Conservation (phyloP, 257 asterid genomes). For the Echites panduratus region DNA sequence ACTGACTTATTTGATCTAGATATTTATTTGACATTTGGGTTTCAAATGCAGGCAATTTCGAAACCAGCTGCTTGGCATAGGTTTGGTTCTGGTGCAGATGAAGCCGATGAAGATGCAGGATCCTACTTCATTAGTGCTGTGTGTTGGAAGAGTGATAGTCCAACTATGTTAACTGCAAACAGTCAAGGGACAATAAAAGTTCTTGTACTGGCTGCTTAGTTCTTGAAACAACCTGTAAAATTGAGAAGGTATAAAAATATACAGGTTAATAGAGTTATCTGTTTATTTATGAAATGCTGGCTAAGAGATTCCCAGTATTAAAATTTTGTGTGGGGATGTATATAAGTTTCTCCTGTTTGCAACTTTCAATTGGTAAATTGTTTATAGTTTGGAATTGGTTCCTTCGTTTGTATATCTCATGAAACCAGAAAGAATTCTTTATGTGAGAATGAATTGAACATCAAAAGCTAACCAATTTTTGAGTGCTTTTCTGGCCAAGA, state of each 20-base stretch:
- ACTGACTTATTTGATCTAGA: not conserved
- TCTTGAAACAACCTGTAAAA: not conserved
- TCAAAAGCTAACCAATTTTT: not conserved
- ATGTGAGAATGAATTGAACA: not conserved
- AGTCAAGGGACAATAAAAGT: slow-evolving; percentile 83
- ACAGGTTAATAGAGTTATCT: not conserved
- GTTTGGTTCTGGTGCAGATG: slow-evolving; percentile 50
- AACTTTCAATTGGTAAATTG: too few relatives aligned
- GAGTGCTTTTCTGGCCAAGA: not conserved
- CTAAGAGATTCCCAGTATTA: not conserved
- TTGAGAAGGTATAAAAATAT: not conserved
- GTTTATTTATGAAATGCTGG: not conserved
- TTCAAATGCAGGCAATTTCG: slow-evolving; percentile 50
- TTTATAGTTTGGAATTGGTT: not conserved
- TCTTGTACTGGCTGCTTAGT: slow-evolving; percentile 66
- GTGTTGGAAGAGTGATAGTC: slow-evolving; percentile 85
- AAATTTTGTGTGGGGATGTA: not conserved
- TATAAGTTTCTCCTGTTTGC: not conserved
- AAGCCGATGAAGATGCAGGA: slow-evolving; percentile 45
- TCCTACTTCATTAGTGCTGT: slow-evolving; percentile 83
- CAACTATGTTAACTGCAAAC: slow-evolving; percentile 72
- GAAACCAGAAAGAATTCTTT: too few relatives aligned
- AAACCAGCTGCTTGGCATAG: slow-evolving; percentile 75
- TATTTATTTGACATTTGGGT: not conserved
- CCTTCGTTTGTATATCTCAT: too few relatives aligned